phyloP scores from a whole-genome alignment of 768 basidiomycete species.

The Rhodosporidiobolus sp. region DNA sequence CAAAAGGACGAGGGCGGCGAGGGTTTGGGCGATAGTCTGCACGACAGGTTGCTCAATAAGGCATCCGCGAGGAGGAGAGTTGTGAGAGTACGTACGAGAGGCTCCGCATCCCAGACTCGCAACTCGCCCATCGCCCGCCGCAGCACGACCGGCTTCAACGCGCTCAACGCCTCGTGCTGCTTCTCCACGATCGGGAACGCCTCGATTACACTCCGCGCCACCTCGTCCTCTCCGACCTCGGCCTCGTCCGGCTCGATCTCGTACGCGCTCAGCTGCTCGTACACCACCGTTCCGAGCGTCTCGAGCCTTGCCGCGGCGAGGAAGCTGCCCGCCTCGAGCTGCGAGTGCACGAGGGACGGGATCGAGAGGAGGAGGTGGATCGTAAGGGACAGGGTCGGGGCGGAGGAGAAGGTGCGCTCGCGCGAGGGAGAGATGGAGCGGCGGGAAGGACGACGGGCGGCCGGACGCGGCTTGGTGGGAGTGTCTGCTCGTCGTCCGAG shows the following conservation, averaged over 20 bases:
- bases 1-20: conserved; percentile 36
- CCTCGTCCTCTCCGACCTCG: neutral
- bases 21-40: conserved; percentile 26
- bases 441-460: neutral
- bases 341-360: conserved; percentile 40
- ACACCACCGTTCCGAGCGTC: conserved; percentile 39
- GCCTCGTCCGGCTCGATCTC: conserved; percentile 13
- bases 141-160: conserved; percentile 22
- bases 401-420: conserved; percentile 7
- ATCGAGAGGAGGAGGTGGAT: conserved; percentile 39
- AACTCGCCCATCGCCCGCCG: conserved; percentile 23
- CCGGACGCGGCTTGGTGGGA: neutral
- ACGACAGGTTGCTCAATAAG: too few relatives aligned
- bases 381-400: conserved; percentile 34
- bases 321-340: conserved; percentile 36
- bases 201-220: neutral
- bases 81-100: neutral
- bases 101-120: neutral
- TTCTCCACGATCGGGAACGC: conserved; percentile 44
- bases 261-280: conserved; percentile 36
- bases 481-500: neutral
- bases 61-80: neutral
- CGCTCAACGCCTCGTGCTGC: conserved; percentile 37
- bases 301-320: conserved; percentile 42
- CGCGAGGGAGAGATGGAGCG: neutral